Percentiles rank a stretch among this genome's conserved stretches.
These are phyloP conservation scores for Cercospora nicotianae DNA, from an alignment of 2,329 filamentous ascomycete genomes.

Conservation along the genomic window DNA sequence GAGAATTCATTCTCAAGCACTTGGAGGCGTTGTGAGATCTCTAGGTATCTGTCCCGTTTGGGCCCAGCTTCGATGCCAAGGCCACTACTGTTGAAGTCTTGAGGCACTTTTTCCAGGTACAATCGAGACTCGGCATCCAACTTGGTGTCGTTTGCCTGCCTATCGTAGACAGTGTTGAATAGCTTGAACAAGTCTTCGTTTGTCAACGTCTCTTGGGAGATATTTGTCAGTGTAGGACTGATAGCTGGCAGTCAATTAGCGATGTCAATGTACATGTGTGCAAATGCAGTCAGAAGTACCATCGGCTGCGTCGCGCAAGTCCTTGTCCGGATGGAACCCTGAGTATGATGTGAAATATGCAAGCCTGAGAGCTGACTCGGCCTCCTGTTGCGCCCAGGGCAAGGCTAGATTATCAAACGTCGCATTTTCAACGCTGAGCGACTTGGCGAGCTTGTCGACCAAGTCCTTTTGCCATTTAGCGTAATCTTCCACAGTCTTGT, in stretches of 20 bases:
- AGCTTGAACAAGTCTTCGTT: slow-evolving; percentile 71
- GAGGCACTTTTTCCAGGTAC: slow-evolving; percentile 70
- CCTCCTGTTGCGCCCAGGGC: slow-evolving; percentile 65
- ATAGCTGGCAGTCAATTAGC: slow-evolving; percentile 42
- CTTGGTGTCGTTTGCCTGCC: slow-evolving; percentile 47
- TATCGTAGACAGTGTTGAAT: slow-evolving; percentile 50
- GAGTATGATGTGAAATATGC: no score
- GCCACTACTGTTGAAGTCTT: slow-evolving; percentile 71
- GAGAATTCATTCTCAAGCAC: slow-evolving; percentile 70
- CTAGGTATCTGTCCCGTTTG: slow-evolving; percentile 74
- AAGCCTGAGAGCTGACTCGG: slow-evolving; percentile 43
- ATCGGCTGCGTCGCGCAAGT: not conserved
- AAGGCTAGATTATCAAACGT: slow-evolving; percentile 57
- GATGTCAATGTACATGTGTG: no score
- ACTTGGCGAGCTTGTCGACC: slow-evolving; percentile 65
- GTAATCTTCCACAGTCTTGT: not conserved
- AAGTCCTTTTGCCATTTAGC: slow-evolving; percentile 50
- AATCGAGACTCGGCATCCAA: slow-evolving; percentile 67
- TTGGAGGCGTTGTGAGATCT: slow-evolving; percentile 74
- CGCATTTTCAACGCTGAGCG: slow-evolving; percentile 55
- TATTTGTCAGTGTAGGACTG: slow-evolving; percentile 55
- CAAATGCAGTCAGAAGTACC: slow-evolving; percentile 22
- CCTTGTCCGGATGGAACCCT: not conserved
- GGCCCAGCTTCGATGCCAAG: slow-evolving; percentile 65
- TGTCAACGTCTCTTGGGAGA: slow-evolving; percentile 72